Evolutionary conservation across 805 yeast genomes (phyloP), one percentile per base, ranked within the genome.

Genomic region (Candida loeiensis): DNA sequence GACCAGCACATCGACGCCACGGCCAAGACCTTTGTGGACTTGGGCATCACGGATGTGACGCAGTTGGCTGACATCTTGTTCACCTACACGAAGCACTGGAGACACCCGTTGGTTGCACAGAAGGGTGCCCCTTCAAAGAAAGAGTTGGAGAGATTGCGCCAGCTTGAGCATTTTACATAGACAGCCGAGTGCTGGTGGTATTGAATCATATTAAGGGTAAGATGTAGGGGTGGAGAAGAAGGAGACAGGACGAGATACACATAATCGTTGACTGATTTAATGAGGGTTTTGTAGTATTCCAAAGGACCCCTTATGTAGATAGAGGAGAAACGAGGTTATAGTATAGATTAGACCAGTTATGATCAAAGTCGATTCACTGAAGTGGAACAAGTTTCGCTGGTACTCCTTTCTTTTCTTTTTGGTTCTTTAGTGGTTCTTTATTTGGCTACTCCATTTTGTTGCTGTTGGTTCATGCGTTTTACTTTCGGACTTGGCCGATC

Each of bases 1-100:
- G 71, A 83, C 63, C 95, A 87, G 63, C 55, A 53, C 15, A 70
- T 80, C 45, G 85, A 80, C 54, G 72, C 76, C 21, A 55, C 59
- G 12, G 88, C 87, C 18, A 68, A 71, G 54, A 76, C 83, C 12
- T 86, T 82, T 61, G 66, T 64, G 24, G 93, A 86, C 56, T 73
- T 86, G 52, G 93, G 86, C 33, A 78, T 87, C 56, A 67, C 71
- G 34, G 56, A 55, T 41, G 31, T 36, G 13, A 46, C 46, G 36
- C 44, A 69, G 44, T 63, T 82, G 55, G 73, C 73, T 42, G 64
- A 69, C 43, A 71, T 67, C 15, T 55, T 69, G 47, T 69, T 69
- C 59, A 58, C 72, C 34, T 68, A 68, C 49, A 71, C 66, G 47
- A 69, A 69, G 60, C 73, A 69, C 39, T 66, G 70, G 74, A 67